phyloP scores from a whole-genome alignment of 2,329 filamentous ascomycete species.

The Penicillium decumbens region DNA sequence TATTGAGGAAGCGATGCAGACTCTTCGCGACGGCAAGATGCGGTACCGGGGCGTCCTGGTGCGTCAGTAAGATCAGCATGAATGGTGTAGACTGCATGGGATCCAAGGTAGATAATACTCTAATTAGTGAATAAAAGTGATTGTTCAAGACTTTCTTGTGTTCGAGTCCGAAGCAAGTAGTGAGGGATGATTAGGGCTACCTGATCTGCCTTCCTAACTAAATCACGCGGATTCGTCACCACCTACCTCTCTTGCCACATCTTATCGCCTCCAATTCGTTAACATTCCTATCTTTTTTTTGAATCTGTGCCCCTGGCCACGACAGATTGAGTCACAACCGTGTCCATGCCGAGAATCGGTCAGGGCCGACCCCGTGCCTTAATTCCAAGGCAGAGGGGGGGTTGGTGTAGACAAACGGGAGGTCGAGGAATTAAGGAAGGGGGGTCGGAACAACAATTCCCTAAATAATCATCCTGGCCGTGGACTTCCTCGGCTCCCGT shows the following conservation, averaged over 20 bases:
- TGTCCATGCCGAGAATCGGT: too few relatives aligned
- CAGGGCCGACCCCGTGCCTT: too few relatives aligned
- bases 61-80: constrained; percentile 7
- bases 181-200: not conserved
- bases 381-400: too few relatives aligned
- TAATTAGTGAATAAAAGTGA: not conserved
- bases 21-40: constrained; percentile 45
- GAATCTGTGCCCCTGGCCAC: too few relatives aligned
- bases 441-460: too few relatives aligned
- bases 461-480: too few relatives aligned
- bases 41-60: constrained; percentile 48
- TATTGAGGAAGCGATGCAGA: constrained; percentile 39
- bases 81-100: not conserved
- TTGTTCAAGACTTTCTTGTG: not conserved
- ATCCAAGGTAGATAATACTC: not conserved
- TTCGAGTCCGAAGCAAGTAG: not conserved
- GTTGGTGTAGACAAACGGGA: too few relatives aligned
- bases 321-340: too few relatives aligned
- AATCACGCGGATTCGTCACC: not conserved
- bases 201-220: not conserved
- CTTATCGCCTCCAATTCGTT: too few relatives aligned
- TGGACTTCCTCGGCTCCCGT: too few relatives aligned
- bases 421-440: too few relatives aligned
- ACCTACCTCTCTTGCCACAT: not conserved
- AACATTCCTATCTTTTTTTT: too few relatives aligned